Conservation (phyloP, 495 filamentous ascomycete genomes). For the Trichocladium antarcticum region DNA sequence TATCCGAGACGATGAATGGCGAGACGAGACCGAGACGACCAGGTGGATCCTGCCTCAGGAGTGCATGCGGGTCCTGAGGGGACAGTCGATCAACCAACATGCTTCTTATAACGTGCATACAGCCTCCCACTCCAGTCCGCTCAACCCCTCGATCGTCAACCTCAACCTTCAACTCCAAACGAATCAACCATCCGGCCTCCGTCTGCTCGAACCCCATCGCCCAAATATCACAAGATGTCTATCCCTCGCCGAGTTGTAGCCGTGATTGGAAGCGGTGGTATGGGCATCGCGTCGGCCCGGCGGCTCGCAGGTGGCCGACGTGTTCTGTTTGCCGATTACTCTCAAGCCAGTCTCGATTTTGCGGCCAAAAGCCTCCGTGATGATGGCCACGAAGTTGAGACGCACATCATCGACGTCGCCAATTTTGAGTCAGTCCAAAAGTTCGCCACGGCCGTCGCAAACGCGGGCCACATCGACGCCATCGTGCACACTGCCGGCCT, state of each 20-base stretch:
- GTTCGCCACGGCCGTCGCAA: constrained; percentile 42
- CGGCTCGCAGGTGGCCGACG: constrained; percentile 9
- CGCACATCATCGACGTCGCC: constrained; percentile 16
- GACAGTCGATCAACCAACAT: too few species aligned
- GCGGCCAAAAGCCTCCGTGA: constrained; percentile 11
- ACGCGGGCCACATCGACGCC: constrained; percentile 62
- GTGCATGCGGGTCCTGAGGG: too few species aligned
- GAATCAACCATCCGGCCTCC: background rate
- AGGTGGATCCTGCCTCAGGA: too few species aligned
- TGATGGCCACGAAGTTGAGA: constrained; percentile 12
- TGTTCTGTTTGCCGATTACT: constrained; percentile 13
- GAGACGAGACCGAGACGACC: too few species aligned
- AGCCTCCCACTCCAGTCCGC: too few species aligned
- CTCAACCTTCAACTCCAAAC: background rate
- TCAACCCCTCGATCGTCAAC: too few species aligned
- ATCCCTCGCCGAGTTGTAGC: constrained; percentile 9
- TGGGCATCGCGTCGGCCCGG: constrained; percentile 16
- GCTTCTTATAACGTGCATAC: too few species aligned
- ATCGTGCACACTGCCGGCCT: constrained; percentile 51
- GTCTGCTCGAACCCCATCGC: background rate
- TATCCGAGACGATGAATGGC: too few species aligned
- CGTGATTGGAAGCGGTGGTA: constrained; percentile 17
- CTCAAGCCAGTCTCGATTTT: constrained; percentile 9
- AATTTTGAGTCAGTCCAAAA: constrained; percentile 9
- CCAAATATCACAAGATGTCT: background rate